Evolutionary conservation across 352 stramenopile species (phyloP), one percentile per base, ranked within the genome.

Genomic region (Globisporangium cylindrosporum): DNA sequence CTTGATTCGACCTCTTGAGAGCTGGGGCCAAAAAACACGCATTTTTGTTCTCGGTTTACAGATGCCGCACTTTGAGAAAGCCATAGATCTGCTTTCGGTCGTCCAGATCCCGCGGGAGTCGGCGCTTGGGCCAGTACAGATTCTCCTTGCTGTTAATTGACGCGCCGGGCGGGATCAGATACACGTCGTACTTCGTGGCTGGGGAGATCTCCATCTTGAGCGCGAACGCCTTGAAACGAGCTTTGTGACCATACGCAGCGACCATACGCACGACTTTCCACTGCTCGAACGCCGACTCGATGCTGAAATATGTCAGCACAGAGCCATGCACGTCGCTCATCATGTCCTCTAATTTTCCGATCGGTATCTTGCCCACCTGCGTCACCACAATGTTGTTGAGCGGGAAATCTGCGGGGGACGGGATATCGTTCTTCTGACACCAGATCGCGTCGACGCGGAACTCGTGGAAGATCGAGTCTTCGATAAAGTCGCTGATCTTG

Each of bases 121-220:
- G 61, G 9, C 80, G 78, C 29, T 74, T 67, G 3, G 87, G 81
- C 82, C 81, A 91, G 58, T 94, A 94, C 34, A 86, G 71, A 34
- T 92, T 93, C 20, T 84, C 66, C 3, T 82, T n/a, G 54, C 86
- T 91, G 69, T 94, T 94, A 54, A 94, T 87, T 2, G 87, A 92
- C 10, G 74, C 80, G 34, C 83, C 85, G 0, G 87, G 84, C 4
- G 87, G 87, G 65, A 94, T 82, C 10, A 94, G 25, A 55, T 87
- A 93, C 67, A 93, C 72, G 6, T 74, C 67, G 66, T 83, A 88
- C 32, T 78, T 72, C 6, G 61, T 80, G 3, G 75, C 64, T 1
- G 77, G 75, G 1, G 73, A 67, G 22, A 90, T 75, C 41, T 77
- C 71, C 15, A 91, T 62, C 32, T 74, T 65, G 22, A 92, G 70